Percentiles rank a stretch among this genome's conserved stretches.
phyloP scores from a whole-genome alignment of 306 rosid genomes.

The Cucurbita pepo region DNA sequence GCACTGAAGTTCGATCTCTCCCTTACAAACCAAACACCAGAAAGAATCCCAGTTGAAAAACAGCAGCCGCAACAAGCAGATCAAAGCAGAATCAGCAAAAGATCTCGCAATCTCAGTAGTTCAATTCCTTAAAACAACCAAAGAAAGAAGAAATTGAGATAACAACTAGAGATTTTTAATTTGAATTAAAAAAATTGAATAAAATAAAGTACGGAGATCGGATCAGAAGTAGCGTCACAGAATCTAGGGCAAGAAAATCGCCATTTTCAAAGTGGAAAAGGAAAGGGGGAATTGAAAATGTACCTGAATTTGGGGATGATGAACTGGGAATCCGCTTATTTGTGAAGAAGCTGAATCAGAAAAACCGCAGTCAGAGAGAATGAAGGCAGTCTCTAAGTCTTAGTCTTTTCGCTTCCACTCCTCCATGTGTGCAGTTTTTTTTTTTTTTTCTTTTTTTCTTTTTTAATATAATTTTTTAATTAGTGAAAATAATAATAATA shows the following conservation, averaged over 20 bases:
- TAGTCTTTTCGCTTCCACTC: slow-evolving; percentile 33
- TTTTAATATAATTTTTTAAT: not conserved
- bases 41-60: slow-evolving; percentile 16
- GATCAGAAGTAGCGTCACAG: slow-evolving; percentile 31
- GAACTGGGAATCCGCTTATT: slow-evolving; percentile 1
- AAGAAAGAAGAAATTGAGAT: not conserved
- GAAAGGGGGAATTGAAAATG: not conserved
- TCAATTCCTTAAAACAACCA: not conserved
- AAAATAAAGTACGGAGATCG: slow-evolving; percentile 19
- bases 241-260: slow-evolving; percentile 33
- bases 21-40: slow-evolving; percentile 6
- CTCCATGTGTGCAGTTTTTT: slow-evolving; percentile 13
- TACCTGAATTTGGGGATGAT: not conserved
- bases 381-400: slow-evolving; percentile 10
- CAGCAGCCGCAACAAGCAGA: not conserved
- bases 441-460: not conserved
- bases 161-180: not conserved
- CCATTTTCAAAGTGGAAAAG: slow-evolving; percentile 7
- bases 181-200: not conserved
- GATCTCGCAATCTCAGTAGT: slow-evolving; percentile 23
- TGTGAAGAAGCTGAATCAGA: slow-evolving; percentile 9
- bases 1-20: not conserved
- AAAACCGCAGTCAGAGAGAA: slow-evolving; percentile 1
- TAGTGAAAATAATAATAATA: too few relatives aligned
- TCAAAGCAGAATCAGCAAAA: slow-evolving; percentile 15